phyloP scores from a whole-genome alignment of 805 yeast genomes.

The Saturnispora quitensis region DNA sequence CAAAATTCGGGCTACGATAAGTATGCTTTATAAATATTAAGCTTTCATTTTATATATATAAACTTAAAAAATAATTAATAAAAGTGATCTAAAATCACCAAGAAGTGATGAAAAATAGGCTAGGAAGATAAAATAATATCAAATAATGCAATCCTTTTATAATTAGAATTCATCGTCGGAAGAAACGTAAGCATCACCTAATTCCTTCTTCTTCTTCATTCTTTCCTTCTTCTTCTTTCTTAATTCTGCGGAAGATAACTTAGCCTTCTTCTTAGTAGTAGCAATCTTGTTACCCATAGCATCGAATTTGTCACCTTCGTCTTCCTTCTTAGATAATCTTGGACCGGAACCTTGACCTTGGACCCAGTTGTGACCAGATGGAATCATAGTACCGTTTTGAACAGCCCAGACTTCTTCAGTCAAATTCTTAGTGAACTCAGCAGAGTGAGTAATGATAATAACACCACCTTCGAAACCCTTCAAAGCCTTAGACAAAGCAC shows the following conservation, averaged over 20 bases:
- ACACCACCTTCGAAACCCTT: conserved; percentile 99
- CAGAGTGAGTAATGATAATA: conserved; percentile 99
- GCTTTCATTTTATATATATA: background rate
- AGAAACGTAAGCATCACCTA: conserved; percentile 98
- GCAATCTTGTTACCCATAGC: conserved; percentile 99
- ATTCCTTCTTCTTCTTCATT: conserved; percentile 99
- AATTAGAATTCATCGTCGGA: conserved; percentile 73
- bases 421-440: conserved; percentile 98
- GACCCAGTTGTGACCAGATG: conserved; percentile 99
- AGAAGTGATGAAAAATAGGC: background rate
- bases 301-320: conserved; percentile 96
- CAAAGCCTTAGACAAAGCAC: conserved; percentile 98
- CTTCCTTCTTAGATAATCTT: conserved; percentile 92
- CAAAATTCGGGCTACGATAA: background rate
- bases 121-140: background rate
- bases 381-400: conserved; percentile 95
- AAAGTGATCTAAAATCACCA: background rate
- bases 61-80: background rate
- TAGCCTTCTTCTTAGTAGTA: conserved; percentile 90
- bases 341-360: conserved; percentile 99
- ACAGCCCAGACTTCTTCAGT: conserved; percentile 99
- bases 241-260: conserved; percentile 97
- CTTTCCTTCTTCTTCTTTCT: conserved; percentile 99
- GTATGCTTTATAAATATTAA: background rate
- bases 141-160: background rate